phyloP scores from a whole-genome alignment of 2,329 filamentous ascomycete species.

The Nothophoma quercina region DNA sequence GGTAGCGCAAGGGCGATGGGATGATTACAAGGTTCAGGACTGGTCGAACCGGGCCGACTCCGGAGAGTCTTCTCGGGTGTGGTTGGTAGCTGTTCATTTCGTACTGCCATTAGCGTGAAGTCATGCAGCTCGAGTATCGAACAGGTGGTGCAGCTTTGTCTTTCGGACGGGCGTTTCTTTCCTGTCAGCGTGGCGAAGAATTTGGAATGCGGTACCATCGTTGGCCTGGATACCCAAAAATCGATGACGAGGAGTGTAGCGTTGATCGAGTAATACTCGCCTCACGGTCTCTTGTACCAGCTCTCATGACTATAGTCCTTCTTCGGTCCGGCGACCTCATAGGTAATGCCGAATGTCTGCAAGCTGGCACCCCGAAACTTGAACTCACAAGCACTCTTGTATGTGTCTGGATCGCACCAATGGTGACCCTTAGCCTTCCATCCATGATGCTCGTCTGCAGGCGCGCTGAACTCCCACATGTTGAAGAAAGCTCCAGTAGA shows the following conservation, averaged over 20 bases:
- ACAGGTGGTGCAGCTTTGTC: background rate
- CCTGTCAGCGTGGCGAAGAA: background rate
- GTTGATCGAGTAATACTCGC: background rate
- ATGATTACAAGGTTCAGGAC: background rate
- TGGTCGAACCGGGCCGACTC: slow-evolving; percentile 4
- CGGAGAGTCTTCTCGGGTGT: background rate
- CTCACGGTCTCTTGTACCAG: slow-evolving; percentile 40
- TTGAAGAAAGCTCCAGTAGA: slow-evolving; percentile 79
- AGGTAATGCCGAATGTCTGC: slow-evolving; percentile 57
- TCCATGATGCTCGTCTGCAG: slow-evolving; percentile 49
- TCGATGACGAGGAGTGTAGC: background rate
- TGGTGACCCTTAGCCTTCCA: slow-evolving; percentile 74
- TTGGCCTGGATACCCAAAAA: too few species aligned
- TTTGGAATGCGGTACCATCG: background rate
- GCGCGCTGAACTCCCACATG: slow-evolving; percentile 67
- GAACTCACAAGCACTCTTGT: slow-evolving; percentile 75
- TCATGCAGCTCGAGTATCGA: background rate
- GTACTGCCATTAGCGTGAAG: background rate
- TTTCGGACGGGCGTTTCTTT: background rate
- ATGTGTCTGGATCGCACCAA: slow-evolving; percentile 75
- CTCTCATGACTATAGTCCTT: slow-evolving; percentile 70
- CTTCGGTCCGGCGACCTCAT: slow-evolving; percentile 73
- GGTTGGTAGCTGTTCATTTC: background rate
- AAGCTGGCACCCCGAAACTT: slow-evolving; percentile 49
- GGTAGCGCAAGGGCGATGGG: background rate